Conservation (phyloP, 257 asterid species). For the Nicotiana knightiana region DNA sequence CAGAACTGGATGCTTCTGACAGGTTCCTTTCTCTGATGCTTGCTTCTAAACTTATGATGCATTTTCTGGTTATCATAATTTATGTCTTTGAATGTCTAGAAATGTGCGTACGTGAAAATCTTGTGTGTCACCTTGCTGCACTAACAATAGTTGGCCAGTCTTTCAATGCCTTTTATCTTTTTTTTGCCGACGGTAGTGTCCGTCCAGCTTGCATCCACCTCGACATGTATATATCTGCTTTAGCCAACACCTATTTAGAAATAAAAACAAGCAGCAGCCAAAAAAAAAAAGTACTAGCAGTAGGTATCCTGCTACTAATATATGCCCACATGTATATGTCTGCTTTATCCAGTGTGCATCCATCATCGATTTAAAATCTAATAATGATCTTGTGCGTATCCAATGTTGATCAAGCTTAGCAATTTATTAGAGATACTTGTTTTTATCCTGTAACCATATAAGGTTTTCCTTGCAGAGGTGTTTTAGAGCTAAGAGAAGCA, state of each 20-base stretch:
- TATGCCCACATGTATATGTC: not conserved
- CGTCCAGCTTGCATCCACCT: no score
- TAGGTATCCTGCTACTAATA: no score
- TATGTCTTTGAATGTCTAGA: not conserved
- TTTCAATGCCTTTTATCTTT: not conserved
- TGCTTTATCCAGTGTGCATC: constrained; percentile 6
- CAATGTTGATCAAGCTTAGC: not conserved
- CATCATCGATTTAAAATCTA: not conserved
- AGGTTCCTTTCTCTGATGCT: constrained; percentile 46
- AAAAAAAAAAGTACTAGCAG: no score
- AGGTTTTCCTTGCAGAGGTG: constrained; percentile 50
- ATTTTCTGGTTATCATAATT: not conserved
- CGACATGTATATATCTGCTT: no score
- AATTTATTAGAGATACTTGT: not conserved
- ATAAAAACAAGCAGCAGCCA: no score
- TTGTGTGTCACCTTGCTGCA: not conserved
- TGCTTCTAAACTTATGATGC: not conserved
- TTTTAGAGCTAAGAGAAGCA: constrained; percentile 87
- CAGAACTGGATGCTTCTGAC: constrained; percentile 78
- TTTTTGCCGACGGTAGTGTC: no score
- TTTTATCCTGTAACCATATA: constrained; percentile 9
- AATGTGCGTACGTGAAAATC: not conserved
- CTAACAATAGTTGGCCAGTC: not conserved
- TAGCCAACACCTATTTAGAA: no score
- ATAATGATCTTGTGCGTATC: not conserved